Evolutionary conservation across 306 rosid species (phyloP).

Genomic region (Oxytropis ochrocephala): DNA sequence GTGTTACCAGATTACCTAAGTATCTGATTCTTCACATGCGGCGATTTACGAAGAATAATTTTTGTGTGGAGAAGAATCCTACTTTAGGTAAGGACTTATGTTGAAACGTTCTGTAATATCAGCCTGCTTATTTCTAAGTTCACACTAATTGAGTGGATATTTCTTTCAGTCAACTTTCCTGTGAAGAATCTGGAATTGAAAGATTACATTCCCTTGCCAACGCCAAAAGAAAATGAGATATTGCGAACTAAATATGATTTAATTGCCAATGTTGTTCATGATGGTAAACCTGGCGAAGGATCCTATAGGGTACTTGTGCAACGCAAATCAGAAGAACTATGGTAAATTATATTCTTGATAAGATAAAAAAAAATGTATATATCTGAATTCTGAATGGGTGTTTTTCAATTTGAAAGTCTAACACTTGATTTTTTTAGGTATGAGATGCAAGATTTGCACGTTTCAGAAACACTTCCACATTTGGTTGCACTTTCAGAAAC

Average conservation of each 20-base stretch:
- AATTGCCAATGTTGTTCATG: constrained; percentile 88
- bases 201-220: constrained; percentile 90
- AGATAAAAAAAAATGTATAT: neutral
- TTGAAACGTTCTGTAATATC: neutral
- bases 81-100: constrained; percentile 55
- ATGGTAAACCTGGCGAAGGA: constrained; percentile 95
- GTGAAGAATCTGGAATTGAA: constrained; percentile 93
- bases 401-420: constrained; percentile 6
- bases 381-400: neutral
- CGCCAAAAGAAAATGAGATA: constrained; percentile 66
- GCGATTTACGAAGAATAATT: constrained; percentile 90
- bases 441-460: constrained; percentile 96
- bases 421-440: constrained; percentile 46
- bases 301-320: constrained; percentile 84
- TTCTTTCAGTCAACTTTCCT: constrained; percentile 78
- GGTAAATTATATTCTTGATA: constrained; percentile 39
- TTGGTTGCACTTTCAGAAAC: constrained; percentile 96
- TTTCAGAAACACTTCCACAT: constrained; percentile 89
- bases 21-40: constrained; percentile 90
- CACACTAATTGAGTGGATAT: neutral
- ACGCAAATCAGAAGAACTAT: constrained; percentile 82
- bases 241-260: constrained; percentile 77
- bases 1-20: constrained; percentile 77
- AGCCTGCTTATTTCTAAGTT: constrained; percentile 1
- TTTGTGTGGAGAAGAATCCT: constrained; percentile 96